Percentiles rank a stretch among this genome's conserved stretches.
phyloP scores from a whole-genome alignment of 371 early-diverging fungal species.

The Mitosporidium daphniae region DNA sequence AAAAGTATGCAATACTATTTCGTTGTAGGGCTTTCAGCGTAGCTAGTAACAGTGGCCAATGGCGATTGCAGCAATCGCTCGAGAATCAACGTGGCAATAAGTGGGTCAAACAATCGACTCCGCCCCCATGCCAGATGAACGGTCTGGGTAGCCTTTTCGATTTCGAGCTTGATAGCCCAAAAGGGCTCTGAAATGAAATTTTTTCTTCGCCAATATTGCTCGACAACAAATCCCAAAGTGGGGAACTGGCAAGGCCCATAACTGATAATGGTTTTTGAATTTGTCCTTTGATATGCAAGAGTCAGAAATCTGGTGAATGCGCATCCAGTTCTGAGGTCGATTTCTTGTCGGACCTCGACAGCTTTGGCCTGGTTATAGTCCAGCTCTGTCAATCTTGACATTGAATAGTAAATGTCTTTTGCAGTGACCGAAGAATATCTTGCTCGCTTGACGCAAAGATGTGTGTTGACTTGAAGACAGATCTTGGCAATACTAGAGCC shows the following conservation, averaged over 20 bases:
- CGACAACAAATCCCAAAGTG: slow-evolving; percentile 91
- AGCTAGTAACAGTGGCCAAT: slow-evolving; percentile 17
- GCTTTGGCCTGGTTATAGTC: slow-evolving; percentile 41
- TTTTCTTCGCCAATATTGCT: slow-evolving; percentile 29
- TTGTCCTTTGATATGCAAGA: slow-evolving; percentile 12
- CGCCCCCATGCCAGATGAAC: slow-evolving; percentile 30
- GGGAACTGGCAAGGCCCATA: slow-evolving; percentile 98
- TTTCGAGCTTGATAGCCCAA: slow-evolving; percentile 41
- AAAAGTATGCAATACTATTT: slow-evolving; percentile 22
- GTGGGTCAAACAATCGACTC: slow-evolving; percentile 27
- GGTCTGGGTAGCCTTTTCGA: slow-evolving; percentile 9
- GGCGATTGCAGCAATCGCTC: slow-evolving; percentile 20
- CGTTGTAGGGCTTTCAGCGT: slow-evolving; percentile 17
- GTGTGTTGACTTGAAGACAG: slow-evolving; percentile 1
- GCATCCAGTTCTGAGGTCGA: slow-evolving; percentile 87
- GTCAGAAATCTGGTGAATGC: slow-evolving; percentile 86
- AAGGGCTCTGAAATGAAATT: slow-evolving; percentile 57
- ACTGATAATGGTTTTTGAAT: slow-evolving; percentile 23
- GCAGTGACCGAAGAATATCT: slow-evolving; percentile 4
- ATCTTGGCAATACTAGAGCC: slow-evolving; percentile 40
- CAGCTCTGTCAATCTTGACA: slow-evolving; percentile 21
- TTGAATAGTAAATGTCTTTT: slow-evolving; percentile 38
- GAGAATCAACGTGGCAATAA: slow-evolving; percentile 21
- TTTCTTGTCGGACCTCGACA: slow-evolving; percentile 50
- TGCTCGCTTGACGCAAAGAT: background rate